A percentile compares a stretch with the other conserved stretches of the same genome.
Evolutionary conservation across 1,284 basidiomycete species (phyloP).

Genomic region (Boletellus sp.): DNA sequence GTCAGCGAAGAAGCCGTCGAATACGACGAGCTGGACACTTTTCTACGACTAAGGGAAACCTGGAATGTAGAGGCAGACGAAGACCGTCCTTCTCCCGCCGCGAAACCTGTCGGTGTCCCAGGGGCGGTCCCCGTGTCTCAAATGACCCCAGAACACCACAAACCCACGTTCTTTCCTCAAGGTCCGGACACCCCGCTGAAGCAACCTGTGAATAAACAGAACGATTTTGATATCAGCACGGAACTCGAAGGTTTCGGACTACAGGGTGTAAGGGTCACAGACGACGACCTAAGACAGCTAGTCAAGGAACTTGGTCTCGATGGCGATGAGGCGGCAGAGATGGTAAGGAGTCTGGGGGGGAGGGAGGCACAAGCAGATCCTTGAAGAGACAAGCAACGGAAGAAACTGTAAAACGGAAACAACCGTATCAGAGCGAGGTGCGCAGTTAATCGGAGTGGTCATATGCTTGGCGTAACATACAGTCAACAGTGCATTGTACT

Average conservation of each 20-base stretch:
- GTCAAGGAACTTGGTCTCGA: conserved; percentile 71
- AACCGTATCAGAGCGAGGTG: conserved; percentile 2
- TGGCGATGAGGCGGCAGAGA: conserved; percentile 66
- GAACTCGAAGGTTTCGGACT: conserved; percentile 68
- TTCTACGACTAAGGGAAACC: conserved; percentile 67
- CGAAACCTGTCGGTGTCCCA: conserved; percentile 69
- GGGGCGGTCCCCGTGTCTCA: conserved; percentile 68
- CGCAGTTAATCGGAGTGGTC: background rate
- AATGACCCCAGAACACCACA: conserved; percentile 74
- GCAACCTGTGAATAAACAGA: conserved; percentile 48
- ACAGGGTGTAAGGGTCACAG: conserved; percentile 71
- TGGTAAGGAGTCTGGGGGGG: conserved; percentile 56
- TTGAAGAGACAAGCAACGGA: conserved; percentile 1
- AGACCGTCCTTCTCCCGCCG: conserved; percentile 44
- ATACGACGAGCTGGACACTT: conserved; percentile 62
- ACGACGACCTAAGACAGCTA: conserved; percentile 65
- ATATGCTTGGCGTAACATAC: conserved; percentile 5
- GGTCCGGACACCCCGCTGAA: conserved; percentile 47
- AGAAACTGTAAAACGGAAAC: conserved; percentile 2
- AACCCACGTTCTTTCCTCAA: conserved; percentile 50
- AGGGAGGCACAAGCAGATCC: conserved; percentile 4
- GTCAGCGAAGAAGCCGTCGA: conserved; percentile 78
- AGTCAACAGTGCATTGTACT: conserved; percentile 1
- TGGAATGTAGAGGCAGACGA: conserved; percentile 61
- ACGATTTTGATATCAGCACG: conserved; percentile 60